Percentiles rank a stretch among this genome's conserved stretches.
Conservation (phyloP, 257 asterid species). For the Eustoma russellianum region DNA sequence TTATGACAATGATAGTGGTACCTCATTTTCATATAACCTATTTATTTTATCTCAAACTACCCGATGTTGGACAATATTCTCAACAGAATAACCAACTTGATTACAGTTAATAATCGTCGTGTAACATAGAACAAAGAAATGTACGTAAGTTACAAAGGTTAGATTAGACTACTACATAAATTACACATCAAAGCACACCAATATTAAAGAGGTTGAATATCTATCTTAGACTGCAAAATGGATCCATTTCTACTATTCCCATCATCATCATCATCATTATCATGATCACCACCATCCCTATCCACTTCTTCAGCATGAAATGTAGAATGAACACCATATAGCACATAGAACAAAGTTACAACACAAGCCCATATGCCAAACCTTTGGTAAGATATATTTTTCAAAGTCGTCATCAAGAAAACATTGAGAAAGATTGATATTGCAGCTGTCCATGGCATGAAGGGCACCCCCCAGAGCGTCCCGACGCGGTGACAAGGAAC, state of each 20-base stretch:
- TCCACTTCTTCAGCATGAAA: conserved; percentile 24
- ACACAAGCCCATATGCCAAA: conserved; percentile 31
- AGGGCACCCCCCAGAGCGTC: conserved; percentile 27
- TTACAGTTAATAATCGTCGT: too few species aligned
- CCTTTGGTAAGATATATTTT: conserved; percentile 23
- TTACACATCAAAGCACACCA: background rate
- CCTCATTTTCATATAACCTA: too few species aligned
- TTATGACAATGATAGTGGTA: too few species aligned
- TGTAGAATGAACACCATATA: conserved; percentile 38
- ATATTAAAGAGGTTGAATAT: conserved; percentile 14
- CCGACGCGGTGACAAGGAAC: conserved; percentile 1
- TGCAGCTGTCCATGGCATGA: conserved; percentile 41
- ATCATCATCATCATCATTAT: background rate
- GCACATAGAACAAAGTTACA: conserved; percentile 20
- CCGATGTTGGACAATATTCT: too few species aligned
- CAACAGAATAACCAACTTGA: too few species aligned
- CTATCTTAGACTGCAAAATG: conserved; percentile 15
- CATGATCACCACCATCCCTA: background rate
- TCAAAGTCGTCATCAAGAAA: conserved; percentile 27
- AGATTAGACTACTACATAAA: too few species aligned
- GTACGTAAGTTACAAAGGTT: too few species aligned
- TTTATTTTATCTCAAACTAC: too few species aligned
- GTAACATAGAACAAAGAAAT: too few species aligned
- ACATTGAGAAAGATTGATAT: conserved; percentile 32
- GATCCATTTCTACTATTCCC: conserved; percentile 7